Evolutionary conservation across 305 asterid species (phyloP).

Genomic region (Plantago lanceolata): DNA sequence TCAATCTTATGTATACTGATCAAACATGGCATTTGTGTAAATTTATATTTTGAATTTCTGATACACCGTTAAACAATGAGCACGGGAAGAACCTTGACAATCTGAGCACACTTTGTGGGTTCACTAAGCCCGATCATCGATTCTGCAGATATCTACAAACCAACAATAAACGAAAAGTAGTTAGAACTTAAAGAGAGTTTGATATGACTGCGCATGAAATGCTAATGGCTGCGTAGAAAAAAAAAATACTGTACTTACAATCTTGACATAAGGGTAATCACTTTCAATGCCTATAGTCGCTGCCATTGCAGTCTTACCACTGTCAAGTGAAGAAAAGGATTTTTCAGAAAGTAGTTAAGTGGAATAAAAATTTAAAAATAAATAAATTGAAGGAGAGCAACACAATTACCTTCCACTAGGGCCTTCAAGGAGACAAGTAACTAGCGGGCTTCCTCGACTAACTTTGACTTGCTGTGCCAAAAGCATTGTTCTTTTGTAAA

Average conservation of each 20-base stretch:
- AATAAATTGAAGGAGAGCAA: conserved; percentile 19
- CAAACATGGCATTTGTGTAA: not conserved
- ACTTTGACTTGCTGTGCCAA: conserved; percentile 93
- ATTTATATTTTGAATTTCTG: conserved; percentile 11
- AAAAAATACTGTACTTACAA: conserved; percentile 63
- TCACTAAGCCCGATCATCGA: conserved; percentile 94
- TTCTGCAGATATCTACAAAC: conserved; percentile 82
- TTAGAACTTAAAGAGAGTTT: not conserved
- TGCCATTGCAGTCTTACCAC: conserved; percentile 98
- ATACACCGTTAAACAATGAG: conserved; percentile 18
- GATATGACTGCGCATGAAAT: not conserved
- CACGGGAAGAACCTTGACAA: conserved; percentile 60
- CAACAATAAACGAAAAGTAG: conserved; percentile 15
- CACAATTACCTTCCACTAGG: conserved; percentile 92
- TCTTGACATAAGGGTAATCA: conserved; percentile 90
- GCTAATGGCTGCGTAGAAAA: not conserved
- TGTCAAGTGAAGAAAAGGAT: conserved; percentile 34
- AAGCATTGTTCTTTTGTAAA: conserved; percentile 71
- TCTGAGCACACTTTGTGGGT: conserved; percentile 87
- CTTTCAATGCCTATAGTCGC: conserved; percentile 89
- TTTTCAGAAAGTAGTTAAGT: conserved; percentile 4
- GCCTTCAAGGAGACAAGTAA: conserved; percentile 95
- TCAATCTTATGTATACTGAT: conserved; percentile 21
- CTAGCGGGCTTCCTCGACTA: conserved; percentile 82
- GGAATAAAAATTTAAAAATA: conserved; percentile 16